Conservation (phyloP, 768 basidiomycete species). For the Peribolospora kevripleyi region DNA sequence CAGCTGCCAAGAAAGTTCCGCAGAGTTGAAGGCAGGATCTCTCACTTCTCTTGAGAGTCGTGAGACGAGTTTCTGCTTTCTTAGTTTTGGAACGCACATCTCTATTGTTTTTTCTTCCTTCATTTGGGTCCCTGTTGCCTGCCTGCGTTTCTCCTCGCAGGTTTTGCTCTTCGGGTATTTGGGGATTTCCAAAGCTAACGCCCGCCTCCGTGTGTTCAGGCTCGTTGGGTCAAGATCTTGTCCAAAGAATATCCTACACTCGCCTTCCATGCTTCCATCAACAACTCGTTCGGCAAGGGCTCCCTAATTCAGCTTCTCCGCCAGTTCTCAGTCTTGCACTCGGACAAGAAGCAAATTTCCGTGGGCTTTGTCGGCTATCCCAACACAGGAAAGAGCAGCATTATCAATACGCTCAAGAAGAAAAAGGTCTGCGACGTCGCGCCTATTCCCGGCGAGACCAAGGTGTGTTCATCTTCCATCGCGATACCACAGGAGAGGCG, state of each 20-base stretch:
- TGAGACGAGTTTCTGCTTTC: conserved; percentile 11
- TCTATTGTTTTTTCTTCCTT: conserved; percentile 1
- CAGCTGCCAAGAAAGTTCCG: background rate
- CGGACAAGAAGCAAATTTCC: conserved; percentile 97
- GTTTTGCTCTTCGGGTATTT: background rate
- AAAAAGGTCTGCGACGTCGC: conserved; percentile 93
- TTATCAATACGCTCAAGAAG: conserved; percentile 96
- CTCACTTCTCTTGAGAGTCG: conserved; percentile 1
- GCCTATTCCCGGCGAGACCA: conserved; percentile 93
- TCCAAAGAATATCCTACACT: conserved; percentile 87
- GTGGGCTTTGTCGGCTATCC: conserved; percentile 97
- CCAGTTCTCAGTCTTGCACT: conserved; percentile 88
- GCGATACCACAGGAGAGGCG: background rate
- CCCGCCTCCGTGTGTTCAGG: conserved; percentile 25
- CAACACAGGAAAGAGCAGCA: conserved; percentile 88
- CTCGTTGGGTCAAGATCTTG: conserved; percentile 83
- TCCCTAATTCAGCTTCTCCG: conserved; percentile 88
- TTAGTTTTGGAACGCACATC: conserved; percentile 28
- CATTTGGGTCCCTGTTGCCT: conserved; percentile 1
- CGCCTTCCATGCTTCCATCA: conserved; percentile 94
- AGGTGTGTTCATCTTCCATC: conserved; percentile 23
- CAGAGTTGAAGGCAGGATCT: conserved; percentile 21
- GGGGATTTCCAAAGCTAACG: background rate
- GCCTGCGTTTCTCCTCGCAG: conserved; percentile 1
- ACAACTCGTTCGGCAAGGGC: conserved; percentile 97